These are phyloP conservation scores for Rhodotorula sp. DNA, from an alignment of 1,284 basidiomycete species.

Conservation along the genomic window DNA sequence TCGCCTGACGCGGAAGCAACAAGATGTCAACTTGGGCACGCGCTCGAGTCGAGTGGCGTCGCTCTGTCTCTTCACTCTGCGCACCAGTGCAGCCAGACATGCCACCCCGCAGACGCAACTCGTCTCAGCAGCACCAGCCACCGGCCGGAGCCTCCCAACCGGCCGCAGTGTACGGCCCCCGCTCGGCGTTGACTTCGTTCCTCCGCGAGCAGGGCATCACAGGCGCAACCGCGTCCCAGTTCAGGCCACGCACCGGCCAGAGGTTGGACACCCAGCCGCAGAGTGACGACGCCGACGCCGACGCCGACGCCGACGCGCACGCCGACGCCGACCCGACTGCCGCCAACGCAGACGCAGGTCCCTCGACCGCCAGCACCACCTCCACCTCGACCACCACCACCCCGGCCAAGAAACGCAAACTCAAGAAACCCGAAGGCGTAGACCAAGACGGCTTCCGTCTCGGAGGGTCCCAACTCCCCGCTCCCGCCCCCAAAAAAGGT, in stretches of 20 bases:
- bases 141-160: background rate
- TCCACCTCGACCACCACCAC: background rate
- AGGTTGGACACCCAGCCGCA: background rate
- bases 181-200: constrained; percentile 88
- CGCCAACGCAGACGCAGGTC: constrained; percentile 13
- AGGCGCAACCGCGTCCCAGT: constrained; percentile 55
- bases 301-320: background rate
- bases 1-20: background rate
- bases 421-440: constrained; percentile 16
- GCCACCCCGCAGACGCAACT: constrained; percentile 4
- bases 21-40: background rate
- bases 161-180: constrained; percentile 59
- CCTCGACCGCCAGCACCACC: background rate
- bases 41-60: too few relatives aligned
- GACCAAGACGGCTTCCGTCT: constrained; percentile 18
- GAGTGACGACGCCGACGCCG: background rate
- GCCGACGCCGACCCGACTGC: constrained; percentile 43
- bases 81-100: background rate
- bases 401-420: constrained; percentile 17
- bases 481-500: constrained; percentile 24
- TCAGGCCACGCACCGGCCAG: background rate
- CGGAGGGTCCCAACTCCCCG: constrained; percentile 9
- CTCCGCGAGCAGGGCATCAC: constrained; percentile 78
- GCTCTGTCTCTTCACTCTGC: too few relatives aligned
- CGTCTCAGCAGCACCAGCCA: background rate